Base-by-base conservation (phyloP, 257 asterid species). In the Solanum pennellii region DNA sequence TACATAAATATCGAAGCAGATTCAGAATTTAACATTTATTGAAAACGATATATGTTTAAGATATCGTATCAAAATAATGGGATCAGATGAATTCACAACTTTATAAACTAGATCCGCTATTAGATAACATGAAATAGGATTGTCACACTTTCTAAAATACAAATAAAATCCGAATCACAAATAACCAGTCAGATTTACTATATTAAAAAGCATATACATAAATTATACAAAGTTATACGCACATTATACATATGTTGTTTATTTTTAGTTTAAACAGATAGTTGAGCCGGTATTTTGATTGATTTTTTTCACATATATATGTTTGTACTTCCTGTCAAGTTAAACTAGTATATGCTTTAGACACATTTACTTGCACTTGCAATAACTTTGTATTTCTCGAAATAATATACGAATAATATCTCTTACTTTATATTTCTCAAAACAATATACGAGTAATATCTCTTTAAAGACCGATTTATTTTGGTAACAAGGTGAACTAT, bases 401-500 rank as follows among this genome's bases (percentile, higher is more conserved):
- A 69, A 69, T 0, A 31, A 7, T 71, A 9, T 33, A 71, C 29
- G 47, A 73, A 0, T 0, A 9, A 71, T 71, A 31, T 71, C 77
- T 31, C 3, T 71, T 33, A 37, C 7, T 37, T 37, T 37, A 6
- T 37, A 37, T 37, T 37, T 37, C 7, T 37, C 7, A 7, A 37
- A 60, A 60, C 6, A 23, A 3, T 65, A 65, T n/a, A 71, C 18
- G 47, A 73, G 0, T 0, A 35, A 71, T 71, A 71, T 71, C 44
- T 71, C 7, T 71, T 33, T 8, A 71, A 71, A 71, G 42, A 71
- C n/a, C n/a, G 0, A 0, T 52, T 52, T 52, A 47, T 29, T 82
- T 29, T 82, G 4, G 5, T 5, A 82, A 82, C 69, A 82, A 79
- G 94, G 95, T 60, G 98, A 94, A 47, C 94, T 96, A 37, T 91